These are phyloP conservation scores for Penicillium sp. DNA, from an alignment of 2,329 filamentous ascomycete species.

Conservation along the genomic window DNA sequence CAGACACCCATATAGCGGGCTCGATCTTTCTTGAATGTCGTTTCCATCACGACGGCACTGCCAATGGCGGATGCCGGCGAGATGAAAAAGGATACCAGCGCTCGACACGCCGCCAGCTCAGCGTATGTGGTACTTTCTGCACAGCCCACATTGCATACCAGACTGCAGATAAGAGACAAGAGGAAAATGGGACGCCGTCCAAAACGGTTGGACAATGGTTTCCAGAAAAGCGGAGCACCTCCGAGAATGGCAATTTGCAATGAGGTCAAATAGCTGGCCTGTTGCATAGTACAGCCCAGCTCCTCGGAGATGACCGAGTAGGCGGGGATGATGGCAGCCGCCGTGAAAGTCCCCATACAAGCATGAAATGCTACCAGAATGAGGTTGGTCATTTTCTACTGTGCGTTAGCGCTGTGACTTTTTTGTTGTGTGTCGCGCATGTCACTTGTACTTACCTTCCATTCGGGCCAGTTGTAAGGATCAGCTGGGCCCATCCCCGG, in stretches of 20 bases:
- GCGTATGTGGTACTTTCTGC: conserved; percentile 47
- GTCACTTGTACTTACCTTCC: conserved; percentile 40
- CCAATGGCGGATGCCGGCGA: conserved; percentile 51
- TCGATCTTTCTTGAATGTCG: conserved; percentile 52
- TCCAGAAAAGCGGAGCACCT: conserved; percentile 52
- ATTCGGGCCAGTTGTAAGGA: conserved; percentile 53
- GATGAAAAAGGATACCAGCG: conserved; percentile 53
- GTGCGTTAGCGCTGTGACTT: conserved; percentile 6
- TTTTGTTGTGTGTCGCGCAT: not conserved
- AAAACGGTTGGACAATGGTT: conserved; percentile 49
- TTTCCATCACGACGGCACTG: conserved; percentile 54
- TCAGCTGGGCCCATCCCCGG: conserved; percentile 49
- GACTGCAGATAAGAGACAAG: conserved; percentile 46
- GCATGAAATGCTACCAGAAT: conserved; percentile 54
- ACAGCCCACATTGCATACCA: conserved; percentile 52
- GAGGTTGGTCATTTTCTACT: conserved; percentile 51
- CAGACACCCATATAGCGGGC: conserved; percentile 54
- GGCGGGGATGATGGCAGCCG: conserved; percentile 52
- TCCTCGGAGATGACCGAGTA: conserved; percentile 51
- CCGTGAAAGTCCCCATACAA: conserved; percentile 54
- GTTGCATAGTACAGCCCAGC: conserved; percentile 44
- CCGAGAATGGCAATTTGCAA: conserved; percentile 53
- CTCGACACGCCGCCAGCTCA: conserved; percentile 48
- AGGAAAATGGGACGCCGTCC: conserved; percentile 53
- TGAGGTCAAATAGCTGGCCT: conserved; percentile 50